A percentile compares a stretch with the other conserved stretches of the same genome.
phyloP scores from a whole-genome alignment of 179 eudicot species.

The Drosera spatulata region DNA sequence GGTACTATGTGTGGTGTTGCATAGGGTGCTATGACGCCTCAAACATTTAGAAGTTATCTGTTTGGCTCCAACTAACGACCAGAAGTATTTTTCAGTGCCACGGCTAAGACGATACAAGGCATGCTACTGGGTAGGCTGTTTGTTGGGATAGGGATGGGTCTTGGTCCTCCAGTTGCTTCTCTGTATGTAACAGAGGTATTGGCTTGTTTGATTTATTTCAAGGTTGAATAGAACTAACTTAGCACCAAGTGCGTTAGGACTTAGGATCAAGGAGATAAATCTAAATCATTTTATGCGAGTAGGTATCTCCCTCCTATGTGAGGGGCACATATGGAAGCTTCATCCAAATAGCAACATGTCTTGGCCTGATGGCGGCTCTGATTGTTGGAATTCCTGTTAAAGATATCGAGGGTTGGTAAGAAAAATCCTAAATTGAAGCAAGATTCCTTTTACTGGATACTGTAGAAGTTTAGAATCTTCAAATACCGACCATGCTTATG shows the following conservation, averaged over 20 bases:
- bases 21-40: no score
- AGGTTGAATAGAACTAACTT: no score
- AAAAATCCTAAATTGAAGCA: constrained; percentile 1
- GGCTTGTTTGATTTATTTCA: background rate
- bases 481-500: background rate
- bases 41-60: background rate
- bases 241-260: no score
- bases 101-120: constrained; percentile 47
- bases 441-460: no score
- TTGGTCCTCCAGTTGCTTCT: constrained; percentile 93
- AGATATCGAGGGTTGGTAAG: constrained; percentile 59
- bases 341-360: constrained; percentile 86
- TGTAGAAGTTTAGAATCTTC: background rate
- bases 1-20: no score
- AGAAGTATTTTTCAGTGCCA: constrained; percentile 46
- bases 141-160: constrained; percentile 82
- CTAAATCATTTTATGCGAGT: constrained; percentile 1
- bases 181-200: constrained; percentile 88
- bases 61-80: background rate
- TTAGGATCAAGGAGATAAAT: no score
- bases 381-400: constrained; percentile 74
- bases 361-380: constrained; percentile 69
- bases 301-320: constrained; percentile 88
- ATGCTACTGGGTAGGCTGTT: constrained; percentile 85
- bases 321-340: constrained; percentile 98